Conservation (phyloP, 352 stramenopile genomes). For the Pythium aquatile region DNA sequence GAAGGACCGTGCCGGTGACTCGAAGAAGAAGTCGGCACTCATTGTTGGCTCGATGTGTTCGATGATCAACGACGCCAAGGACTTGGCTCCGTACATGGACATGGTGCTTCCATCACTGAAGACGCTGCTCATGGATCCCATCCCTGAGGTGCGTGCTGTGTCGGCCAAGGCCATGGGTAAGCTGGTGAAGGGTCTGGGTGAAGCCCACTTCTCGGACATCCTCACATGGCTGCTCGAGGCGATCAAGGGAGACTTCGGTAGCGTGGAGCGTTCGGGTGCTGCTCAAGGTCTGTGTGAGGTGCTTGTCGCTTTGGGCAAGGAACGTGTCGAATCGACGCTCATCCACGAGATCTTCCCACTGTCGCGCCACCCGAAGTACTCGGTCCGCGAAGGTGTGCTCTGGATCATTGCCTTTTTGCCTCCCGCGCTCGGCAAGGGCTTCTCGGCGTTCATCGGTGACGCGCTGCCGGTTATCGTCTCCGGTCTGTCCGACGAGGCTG, state of each 20-base stretch:
- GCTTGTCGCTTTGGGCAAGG: conserved; percentile 81
- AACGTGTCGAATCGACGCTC: conserved; percentile 70
- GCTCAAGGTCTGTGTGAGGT: conserved; percentile 98
- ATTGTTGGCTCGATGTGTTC: conserved; percentile 99
- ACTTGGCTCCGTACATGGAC: conserved; percentile 98
- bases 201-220: conserved; percentile 95
- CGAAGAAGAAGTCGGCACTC: conserved; percentile 98
- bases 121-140: conserved; percentile 89
- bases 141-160: conserved; percentile 94
- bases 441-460: conserved; percentile 92
- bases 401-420: conserved; percentile 99
- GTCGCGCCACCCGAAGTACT: conserved; percentile 91
- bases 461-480: conserved; percentile 96
- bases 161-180: conserved; percentile 94
- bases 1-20: conserved; percentile 95
- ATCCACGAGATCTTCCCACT: conserved; percentile 96
- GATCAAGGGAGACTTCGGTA: conserved; percentile 93
- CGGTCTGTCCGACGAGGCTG: conserved; percentile 98
- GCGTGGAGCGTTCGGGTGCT: conserved; percentile 97
- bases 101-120: conserved; percentile 97
- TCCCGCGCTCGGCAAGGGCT: conserved; percentile 91
- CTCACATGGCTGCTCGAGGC: conserved; percentile 97
- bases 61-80: conserved; percentile 98
- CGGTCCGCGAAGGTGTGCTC: conserved; percentile 97
- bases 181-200: conserved; percentile 95